Evolutionary conservation across 2,329 filamentous ascomycete species (phyloP), one percentile per base, ranked within the genome.

Genomic region (Pseudovirgaria hyperparasitica): DNA sequence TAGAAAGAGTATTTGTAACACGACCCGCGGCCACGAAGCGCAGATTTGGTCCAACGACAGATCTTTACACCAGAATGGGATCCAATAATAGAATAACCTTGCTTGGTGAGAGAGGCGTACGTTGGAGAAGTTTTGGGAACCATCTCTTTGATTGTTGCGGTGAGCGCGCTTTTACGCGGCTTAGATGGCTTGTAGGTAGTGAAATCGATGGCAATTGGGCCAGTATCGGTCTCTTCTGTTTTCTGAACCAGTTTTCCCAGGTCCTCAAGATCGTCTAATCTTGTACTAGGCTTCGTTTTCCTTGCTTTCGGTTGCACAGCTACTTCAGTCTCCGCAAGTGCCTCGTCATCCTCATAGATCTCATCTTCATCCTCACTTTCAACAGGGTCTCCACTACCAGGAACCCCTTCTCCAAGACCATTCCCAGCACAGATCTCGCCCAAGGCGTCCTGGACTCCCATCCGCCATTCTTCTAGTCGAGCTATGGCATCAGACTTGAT

Each of bases 1-100:
- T 98, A 98, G 54, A 98, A 92, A 0, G 82, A 92, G 55, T 75
- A 94, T 49, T 98, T 96, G 67, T 98, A 98, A 62, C 87, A 98
- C 14, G 82, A 92, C 4, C 87, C 90, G 21, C 87, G 77, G 9
- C 87, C 87, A 20, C 87, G 81, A 1, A 96, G 73, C 7, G 87
- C 87, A 2, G 86, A 94, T 57, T 98, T 98, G 7, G 90, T 96
- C 87, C 87, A 98, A 17, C 90, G 82, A 50, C 87, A 98, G 43
- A 94, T 93, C 57, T 96, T 96, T 39, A 96, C 87, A 16, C 87
- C 87, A 0, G 84, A 92, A 57, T 96, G 90, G 1, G 82, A 87
- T 28, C 90, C 90, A 19, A 98, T 80, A 32, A 96, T 94, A 1
- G 81, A 77, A 52, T 96, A 96, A 15, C 87, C 87, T 63, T 98